Evolutionary conservation across 2,329 filamentous ascomycete genomes (phyloP).

Genomic region (Cladophialophora psammophila): DNA sequence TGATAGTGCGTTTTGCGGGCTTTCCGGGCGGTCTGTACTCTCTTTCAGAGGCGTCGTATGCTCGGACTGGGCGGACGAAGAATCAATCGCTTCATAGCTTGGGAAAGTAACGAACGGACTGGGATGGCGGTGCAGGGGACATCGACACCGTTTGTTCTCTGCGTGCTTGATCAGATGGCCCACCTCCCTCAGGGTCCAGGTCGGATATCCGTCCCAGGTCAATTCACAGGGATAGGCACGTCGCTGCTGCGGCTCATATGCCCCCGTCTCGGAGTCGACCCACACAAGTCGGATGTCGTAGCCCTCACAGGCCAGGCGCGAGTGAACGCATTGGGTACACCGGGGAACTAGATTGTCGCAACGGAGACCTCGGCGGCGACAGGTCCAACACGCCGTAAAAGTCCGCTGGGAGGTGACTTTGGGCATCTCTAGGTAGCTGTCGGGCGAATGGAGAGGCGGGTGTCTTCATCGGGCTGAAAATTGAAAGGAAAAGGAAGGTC

Average conservation of each 20-base stretch:
- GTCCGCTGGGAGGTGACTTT: conserved; percentile 21
- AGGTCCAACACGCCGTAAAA: conserved; percentile 30
- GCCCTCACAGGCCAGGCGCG: conserved; percentile 23
- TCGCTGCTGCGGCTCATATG: conserved; percentile 17
- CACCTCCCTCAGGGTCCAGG: conserved; percentile 20
- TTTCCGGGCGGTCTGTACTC: neutral
- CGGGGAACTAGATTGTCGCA: conserved; percentile 20
- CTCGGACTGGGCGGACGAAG: neutral
- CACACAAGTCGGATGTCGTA: conserved; percentile 27
- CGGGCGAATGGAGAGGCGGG: neutral
- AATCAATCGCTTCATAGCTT: neutral
- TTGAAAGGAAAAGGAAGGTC: conserved; percentile 12
- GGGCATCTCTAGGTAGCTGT: conserved; percentile 19
- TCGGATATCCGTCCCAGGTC: conserved; percentile 23
- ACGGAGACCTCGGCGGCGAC: conserved; percentile 25
- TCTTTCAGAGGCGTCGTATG: conserved; percentile 4
- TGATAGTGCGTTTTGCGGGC: conserved; percentile 1
- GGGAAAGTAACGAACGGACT: conserved; percentile 23
- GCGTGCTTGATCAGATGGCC: conserved; percentile 20
- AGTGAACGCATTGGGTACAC: conserved; percentile 23
- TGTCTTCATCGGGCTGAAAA: neutral
- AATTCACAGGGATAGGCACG: conserved; percentile 26
- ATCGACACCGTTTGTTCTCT: conserved; percentile 19
- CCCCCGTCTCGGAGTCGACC: conserved; percentile 24
- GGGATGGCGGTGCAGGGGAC: conserved; percentile 7